Percentiles rank a stretch among this genome's conserved stretches.
These are phyloP conservation scores for Arabis alpina DNA, from an alignment of 345 rosid species.

Conservation along the genomic window DNA sequence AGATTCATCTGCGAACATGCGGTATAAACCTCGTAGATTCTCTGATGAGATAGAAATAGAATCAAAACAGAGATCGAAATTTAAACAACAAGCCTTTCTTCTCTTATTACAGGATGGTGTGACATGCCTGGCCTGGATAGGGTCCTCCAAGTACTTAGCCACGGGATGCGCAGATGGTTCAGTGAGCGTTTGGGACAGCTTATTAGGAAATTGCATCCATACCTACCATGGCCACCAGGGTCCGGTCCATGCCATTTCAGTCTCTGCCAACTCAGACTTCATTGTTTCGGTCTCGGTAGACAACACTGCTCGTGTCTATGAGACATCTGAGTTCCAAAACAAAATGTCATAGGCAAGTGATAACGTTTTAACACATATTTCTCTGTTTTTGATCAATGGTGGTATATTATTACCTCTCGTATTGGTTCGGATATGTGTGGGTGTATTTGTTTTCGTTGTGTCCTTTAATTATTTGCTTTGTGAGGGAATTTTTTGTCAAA, in stretches of 20 bases:
- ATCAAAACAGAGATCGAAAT: constrained; percentile 10
- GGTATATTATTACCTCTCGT: constrained; percentile 5
- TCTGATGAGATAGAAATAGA: constrained; percentile 1
- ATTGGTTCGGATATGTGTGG: constrained; percentile 12
- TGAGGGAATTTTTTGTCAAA: background rate
- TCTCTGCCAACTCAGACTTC: constrained; percentile 54
- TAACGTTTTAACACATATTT: constrained; percentile 21
- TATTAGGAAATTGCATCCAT: constrained; percentile 68
- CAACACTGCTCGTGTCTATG: constrained; percentile 77
- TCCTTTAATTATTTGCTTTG: background rate
- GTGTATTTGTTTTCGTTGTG: background rate
- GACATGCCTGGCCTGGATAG: constrained; percentile 80
- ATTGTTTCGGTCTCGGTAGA: constrained; percentile 76
- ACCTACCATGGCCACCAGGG: constrained; percentile 69
- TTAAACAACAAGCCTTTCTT: background rate
- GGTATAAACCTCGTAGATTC: constrained; percentile 48
- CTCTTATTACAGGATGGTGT: constrained; percentile 65
- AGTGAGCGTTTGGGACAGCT: constrained; percentile 82
- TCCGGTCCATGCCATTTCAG: constrained; percentile 60
- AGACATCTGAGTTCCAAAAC: constrained; percentile 57
- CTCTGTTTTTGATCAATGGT: background rate
- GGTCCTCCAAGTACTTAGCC: constrained; percentile 64
- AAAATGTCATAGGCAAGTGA: constrained; percentile 32
- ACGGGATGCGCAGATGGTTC: constrained; percentile 80
- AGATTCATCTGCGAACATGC: constrained; percentile 72